These are phyloP conservation scores for Graphiopsis chlorocephala DNA, from an alignment of 2,329 filamentous ascomycete genomes.

Conservation along the genomic window DNA sequence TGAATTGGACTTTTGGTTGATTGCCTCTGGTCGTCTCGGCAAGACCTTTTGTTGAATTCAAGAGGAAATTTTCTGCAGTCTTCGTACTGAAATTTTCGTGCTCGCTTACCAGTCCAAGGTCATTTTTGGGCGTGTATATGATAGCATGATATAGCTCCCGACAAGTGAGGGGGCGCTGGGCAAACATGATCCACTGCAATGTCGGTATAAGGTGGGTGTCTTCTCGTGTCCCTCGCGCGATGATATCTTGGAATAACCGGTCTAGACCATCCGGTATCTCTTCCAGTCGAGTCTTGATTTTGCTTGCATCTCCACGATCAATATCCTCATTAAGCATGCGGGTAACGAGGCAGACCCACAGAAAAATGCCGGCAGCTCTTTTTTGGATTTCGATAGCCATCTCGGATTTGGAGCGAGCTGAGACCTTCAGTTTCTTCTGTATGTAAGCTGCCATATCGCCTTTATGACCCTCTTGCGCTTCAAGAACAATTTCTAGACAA, in stretches of 20 bases:
- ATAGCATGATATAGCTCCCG: constrained; percentile 51
- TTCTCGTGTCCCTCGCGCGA: background rate
- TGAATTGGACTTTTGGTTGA: constrained; percentile 48
- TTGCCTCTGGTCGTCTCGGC: constrained; percentile 41
- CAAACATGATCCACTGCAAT: constrained; percentile 55
- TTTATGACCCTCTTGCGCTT: background rate
- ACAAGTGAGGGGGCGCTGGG: constrained; percentile 42
- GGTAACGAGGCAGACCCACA: constrained; percentile 18
- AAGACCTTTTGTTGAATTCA: constrained; percentile 51
- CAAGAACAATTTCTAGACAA: background rate
- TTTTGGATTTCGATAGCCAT: too few species aligned
- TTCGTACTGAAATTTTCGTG: too few species aligned
- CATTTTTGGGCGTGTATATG: too few species aligned
- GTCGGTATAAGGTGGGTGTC: constrained; percentile 35
- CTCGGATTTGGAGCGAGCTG: background rate
- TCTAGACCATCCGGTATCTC: constrained; percentile 6
- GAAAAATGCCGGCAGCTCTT: constrained; percentile 13
- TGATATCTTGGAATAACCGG: constrained; percentile 13
- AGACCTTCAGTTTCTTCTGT: too few species aligned
- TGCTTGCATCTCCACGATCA: too few species aligned
- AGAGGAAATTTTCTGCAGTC: constrained; percentile 36
- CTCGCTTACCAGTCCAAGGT: too few species aligned
- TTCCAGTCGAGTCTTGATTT: too few species aligned
- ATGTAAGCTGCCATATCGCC: background rate
- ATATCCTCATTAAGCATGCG: constrained; percentile 10